phyloP scores from a whole-genome alignment of 257 asterid genomes.

The Solanum arcanum region DNA sequence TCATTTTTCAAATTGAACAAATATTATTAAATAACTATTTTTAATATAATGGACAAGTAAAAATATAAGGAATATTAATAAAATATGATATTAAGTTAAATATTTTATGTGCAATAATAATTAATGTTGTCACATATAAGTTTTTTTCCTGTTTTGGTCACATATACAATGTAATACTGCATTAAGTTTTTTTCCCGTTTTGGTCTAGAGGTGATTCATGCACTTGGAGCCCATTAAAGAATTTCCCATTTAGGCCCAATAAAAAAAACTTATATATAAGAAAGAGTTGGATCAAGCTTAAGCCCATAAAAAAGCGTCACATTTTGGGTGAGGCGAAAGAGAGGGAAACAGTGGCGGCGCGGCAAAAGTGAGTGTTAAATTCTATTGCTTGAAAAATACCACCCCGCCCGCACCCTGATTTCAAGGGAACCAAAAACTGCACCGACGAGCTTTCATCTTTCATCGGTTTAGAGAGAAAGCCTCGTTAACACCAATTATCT shows the following conservation, averaged over 20 bases:
- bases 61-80: too few relatives aligned
- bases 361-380: neutral
- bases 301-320: neutral
- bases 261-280: neutral
- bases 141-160: too few relatives aligned
- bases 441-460: neutral
- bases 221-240: neutral
- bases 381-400: neutral
- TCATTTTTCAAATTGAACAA: too few relatives aligned
- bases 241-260: neutral
- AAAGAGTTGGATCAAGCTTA: neutral
- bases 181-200: neutral
- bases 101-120: neutral
- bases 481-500: neutral
- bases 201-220: neutral
- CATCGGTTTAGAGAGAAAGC: neutral
- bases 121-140: neutral
- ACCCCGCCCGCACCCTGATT: neutral
- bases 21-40: too few relatives aligned
- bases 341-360: neutral
- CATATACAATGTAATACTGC: neutral
- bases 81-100: neutral
- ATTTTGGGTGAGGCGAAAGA: neutral
- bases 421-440: neutral
- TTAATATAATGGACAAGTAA: too few relatives aligned